Base-by-base conservation (phyloP, 2,329 filamentous ascomycete genomes). In the Pyricularia pennisetigena region DNA sequence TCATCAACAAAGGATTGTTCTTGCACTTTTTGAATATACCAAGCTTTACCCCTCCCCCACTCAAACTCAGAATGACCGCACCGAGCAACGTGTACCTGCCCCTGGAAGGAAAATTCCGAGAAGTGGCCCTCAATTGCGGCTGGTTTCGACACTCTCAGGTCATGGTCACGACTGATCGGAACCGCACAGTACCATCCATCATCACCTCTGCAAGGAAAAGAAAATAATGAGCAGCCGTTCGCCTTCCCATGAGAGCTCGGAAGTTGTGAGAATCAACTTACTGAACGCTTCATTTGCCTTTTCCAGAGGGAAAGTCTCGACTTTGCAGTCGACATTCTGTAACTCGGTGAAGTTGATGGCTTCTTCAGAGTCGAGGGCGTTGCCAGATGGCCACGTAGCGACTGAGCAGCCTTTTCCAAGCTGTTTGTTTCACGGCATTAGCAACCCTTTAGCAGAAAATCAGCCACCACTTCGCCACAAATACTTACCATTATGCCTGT, bases 321-420 rank as follows among this genome's bases (percentile, higher is more conserved):
- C 78, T 75, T 91, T 80, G 67, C 89, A 90, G 76, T 85, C 84
- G 71, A 93, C 83, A 4, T 81, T 80, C 72, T 91, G 87, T 20
- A 81, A 77, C 69, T 82, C 78, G 0, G 89, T 84, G 73, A 93
- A 93, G 2, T 80, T 81, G 67, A 93, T 83, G 69, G 90, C 88
- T 72, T 91, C 86, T 73, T 88, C 85, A 68, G 84, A 82, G 70
- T 91, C 85, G 64, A 87, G 79, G 0, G 88, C 82, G 57, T 90
- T 83, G 0, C 89, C 89, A 26, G 85, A 85, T 0, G 90, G 82
- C 76, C 84, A 88, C 10, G 88, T 88, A 70, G 87, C 82, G 1
- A 95, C 80, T 2, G 83, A 86, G 20, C 87, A 77, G 4, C 86
- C 89, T 69, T 83, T 81, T 5, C 54, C 6, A n/a, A 49, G 4